Evolutionary conservation across 106 monocot genomes (phyloP), one percentile per base, ranked within the genome.

Genomic region (Apostasia shenzhenica): DNA sequence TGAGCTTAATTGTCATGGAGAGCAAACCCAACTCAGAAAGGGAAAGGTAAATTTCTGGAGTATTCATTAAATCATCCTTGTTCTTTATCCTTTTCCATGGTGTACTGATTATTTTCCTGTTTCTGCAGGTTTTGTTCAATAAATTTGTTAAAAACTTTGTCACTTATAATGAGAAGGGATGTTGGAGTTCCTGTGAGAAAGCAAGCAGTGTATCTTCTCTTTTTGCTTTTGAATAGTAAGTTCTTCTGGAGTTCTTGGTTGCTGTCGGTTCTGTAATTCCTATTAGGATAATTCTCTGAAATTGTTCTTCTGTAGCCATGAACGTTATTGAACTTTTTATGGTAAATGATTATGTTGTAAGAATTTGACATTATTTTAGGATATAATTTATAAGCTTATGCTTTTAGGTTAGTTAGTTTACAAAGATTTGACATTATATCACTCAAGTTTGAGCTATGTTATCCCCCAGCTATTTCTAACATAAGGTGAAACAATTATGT

Each of bases 221-320:
- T 94, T 73, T 72, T 87, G 57, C 63, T 94, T 11, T 76, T 90
- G 48, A 90, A 94, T 53, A 77, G 94, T 90, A 81, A 1, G 80
- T 68, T 26, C 54, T 55, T 26, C 4, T 67, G 4, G 12, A 44
- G 57, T 45, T n/a, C 26, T 61, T 1, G 9, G 38, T 41, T 49
- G 37, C 6, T 12, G 12, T 2, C 10, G 1, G 5, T 5, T 13
- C 1, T 40, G 42, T 39, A 14, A 57, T 14, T 73, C 43, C 40
- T 6, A 47, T 47, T 37, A 45, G n/a, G 8, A 26, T 26, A 55
- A 1, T 65, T 0, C 2, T 38, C 13, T 43, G 26, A 26, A 26
- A 26, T 26, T 26, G 26, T 26, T 26, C 26, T 26, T 26, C 26
- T 26, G 26, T 26, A 26, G 26, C 26, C 26, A 26, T 26, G 26